phyloP scores from a whole-genome alignment of 2,329 filamentous ascomycete species.

The Bretziella fagacearum region DNA sequence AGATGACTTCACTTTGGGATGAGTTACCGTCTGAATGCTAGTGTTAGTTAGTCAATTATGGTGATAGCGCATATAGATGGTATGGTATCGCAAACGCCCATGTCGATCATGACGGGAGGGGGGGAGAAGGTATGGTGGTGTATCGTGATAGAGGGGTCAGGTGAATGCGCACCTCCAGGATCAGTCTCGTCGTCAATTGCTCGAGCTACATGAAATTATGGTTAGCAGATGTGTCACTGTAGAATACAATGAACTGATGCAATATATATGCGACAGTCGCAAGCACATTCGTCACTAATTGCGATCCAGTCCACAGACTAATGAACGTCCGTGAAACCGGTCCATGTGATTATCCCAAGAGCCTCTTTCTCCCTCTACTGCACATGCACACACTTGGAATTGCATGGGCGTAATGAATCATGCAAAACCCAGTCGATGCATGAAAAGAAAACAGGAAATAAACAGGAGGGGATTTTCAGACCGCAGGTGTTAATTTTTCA shows the following conservation, averaged over 20 bases:
- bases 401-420: too few species aligned
- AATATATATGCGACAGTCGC: not conserved
- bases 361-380: not conserved
- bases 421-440: too few species aligned
- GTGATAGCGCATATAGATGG: not conserved
- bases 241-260: not conserved
- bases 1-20: conserved; percentile 81
- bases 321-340: not conserved
- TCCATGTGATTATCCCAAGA: not conserved
- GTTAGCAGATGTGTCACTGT: conserved; percentile 7
- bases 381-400: not conserved
- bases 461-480: too few species aligned
- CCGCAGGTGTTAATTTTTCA: not conserved
- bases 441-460: too few species aligned
- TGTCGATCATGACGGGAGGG: conserved; percentile 18
- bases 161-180: conserved; percentile 15
- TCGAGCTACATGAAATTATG: conserved; percentile 12
- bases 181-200: conserved; percentile 16
- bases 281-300: not conserved
- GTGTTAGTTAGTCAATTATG: not conserved
- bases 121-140: not conserved
- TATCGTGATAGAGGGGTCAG: not conserved
- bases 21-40: conserved; percentile 45
- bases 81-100: not conserved
- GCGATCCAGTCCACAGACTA: not conserved